These are phyloP conservation scores for Macrolepiota dolichaula DNA, from an alignment of 768 basidiomycete species.

Conservation along the genomic window DNA sequence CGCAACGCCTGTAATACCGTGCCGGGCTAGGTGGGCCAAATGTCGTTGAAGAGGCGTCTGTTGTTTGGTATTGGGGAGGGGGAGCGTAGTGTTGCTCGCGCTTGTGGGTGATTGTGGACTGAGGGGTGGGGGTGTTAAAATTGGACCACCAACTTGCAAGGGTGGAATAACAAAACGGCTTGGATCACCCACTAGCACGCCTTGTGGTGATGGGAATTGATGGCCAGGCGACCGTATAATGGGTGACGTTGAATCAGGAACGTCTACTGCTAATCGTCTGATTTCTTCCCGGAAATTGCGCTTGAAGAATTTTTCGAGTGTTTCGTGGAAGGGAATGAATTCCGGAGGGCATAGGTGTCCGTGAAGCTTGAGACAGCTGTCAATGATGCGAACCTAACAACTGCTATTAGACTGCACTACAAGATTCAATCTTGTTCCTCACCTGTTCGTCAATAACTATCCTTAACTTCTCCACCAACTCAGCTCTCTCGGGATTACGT, in stretches of 20 bases:
- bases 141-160: slow-evolving; percentile 45
- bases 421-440: slow-evolving; percentile 16
- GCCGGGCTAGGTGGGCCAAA: slow-evolving; percentile 75
- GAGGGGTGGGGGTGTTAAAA: slow-evolving; percentile 40
- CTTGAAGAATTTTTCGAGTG: slow-evolving; percentile 79
- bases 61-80: slow-evolving; percentile 32
- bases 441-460: slow-evolving; percentile 82
- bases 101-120: slow-evolving; percentile 25
- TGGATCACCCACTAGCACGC: slow-evolving; percentile 12
- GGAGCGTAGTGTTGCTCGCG: slow-evolving; percentile 26
- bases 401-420: neutral
- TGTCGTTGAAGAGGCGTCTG: slow-evolving; percentile 79
- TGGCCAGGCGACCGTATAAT: slow-evolving; percentile 30
- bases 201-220: slow-evolving; percentile 32
- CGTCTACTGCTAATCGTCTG: slow-evolving; percentile 61
- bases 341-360: slow-evolving; percentile 78
- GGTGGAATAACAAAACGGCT: slow-evolving; percentile 51
- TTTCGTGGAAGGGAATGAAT: slow-evolving; percentile 91
- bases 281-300: slow-evolving; percentile 87
- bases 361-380: slow-evolving; percentile 82
- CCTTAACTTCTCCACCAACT: slow-evolving; percentile 69
- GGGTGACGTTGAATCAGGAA: slow-evolving; percentile 39
- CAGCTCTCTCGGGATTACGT: slow-evolving; percentile 65
- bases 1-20: slow-evolving; percentile 80
- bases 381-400: slow-evolving; percentile 69